These are phyloP conservation scores for Neocatenulostroma microsporum DNA, from an alignment of 2,329 filamentous ascomycete genomes.

Conservation along the genomic window DNA sequence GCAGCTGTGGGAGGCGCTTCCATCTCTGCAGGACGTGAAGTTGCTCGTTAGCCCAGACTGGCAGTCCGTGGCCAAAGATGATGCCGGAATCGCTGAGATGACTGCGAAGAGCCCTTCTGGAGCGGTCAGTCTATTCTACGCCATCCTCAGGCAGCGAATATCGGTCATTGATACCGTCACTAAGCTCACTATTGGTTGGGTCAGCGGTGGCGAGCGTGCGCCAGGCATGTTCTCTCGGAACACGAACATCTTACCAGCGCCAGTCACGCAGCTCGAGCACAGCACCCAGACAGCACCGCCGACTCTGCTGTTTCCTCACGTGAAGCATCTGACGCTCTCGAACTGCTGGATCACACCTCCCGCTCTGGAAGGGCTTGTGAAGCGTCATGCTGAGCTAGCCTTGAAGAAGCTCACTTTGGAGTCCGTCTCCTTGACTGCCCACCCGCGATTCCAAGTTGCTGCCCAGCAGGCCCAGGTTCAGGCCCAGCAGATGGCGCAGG, in stretches of 20 bases:
- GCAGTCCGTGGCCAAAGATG: conserved; percentile 50
- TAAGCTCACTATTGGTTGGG: conserved; percentile 58
- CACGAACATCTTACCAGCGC: conserved; percentile 55
- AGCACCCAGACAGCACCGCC: conserved; percentile 7
- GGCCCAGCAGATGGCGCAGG: neutral
- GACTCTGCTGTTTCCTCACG: conserved; percentile 42
- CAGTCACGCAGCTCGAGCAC: conserved; percentile 35
- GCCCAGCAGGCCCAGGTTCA: conserved; percentile 1
- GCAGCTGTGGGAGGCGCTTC: conserved; percentile 56
- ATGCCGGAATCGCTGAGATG: conserved; percentile 46
- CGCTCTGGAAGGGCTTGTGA: conserved; percentile 47
- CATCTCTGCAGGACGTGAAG: conserved; percentile 47
- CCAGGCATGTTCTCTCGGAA: conserved; percentile 55
- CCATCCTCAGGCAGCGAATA: conserved; percentile 36
- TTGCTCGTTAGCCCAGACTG: conserved; percentile 60
- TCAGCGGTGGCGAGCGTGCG: conserved; percentile 60
- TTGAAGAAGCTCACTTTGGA: conserved; percentile 53
- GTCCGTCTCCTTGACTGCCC: conserved; percentile 56
- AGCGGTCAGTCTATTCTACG: conserved; percentile 46
- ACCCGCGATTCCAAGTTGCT: conserved; percentile 19
- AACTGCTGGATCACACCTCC: conserved; percentile 63
- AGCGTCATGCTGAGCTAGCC: conserved; percentile 38
- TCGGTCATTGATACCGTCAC: conserved; percentile 47
- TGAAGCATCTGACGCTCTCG: conserved; percentile 54
- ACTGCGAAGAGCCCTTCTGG: conserved; percentile 43